Conservation (phyloP, 2,329 filamentous ascomycete species). For the Ophiostoma quercus region DNA sequence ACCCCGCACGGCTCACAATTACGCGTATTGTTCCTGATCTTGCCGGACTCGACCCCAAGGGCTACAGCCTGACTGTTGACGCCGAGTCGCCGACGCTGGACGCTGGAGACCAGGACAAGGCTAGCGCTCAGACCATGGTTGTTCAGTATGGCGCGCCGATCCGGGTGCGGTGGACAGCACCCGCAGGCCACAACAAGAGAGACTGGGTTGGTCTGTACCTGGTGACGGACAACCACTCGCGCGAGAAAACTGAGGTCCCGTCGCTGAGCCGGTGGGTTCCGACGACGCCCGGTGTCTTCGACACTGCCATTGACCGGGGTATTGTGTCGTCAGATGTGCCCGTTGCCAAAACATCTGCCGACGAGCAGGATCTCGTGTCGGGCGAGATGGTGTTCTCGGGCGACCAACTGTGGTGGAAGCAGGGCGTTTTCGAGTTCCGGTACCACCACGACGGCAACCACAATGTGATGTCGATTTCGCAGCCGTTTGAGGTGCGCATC, state of each 20-base stretch:
- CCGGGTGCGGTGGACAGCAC: slow-evolving; percentile 83
- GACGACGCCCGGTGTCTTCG: slow-evolving; percentile 69
- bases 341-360: slow-evolving; percentile 33
- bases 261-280: slow-evolving; percentile 88
- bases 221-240: slow-evolving; percentile 86
- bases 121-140: slow-evolving; percentile 53
- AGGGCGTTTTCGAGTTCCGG: slow-evolving; percentile 92
- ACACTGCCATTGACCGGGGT: slow-evolving; percentile 68
- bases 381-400: slow-evolving; percentile 85
- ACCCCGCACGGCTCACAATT: slow-evolving; percentile 79
- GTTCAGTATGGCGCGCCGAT: slow-evolving; percentile 90
- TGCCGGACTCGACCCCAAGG: slow-evolving; percentile 69
- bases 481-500: slow-evolving; percentile 87
- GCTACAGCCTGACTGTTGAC: slow-evolving; percentile 72
- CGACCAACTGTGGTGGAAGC: slow-evolving; percentile 96
- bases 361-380: slow-evolving; percentile 56
- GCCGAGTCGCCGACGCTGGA: slow-evolving; percentile 43
- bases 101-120: not conserved
- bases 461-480: slow-evolving; percentile 87
- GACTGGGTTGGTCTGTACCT: slow-evolving; percentile 97
- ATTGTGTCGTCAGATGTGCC: slow-evolving; percentile 65
- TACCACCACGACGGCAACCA: slow-evolving; percentile 94
- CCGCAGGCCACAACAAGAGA: slow-evolving; percentile 76
- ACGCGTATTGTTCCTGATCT: slow-evolving; percentile 74
- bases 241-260: slow-evolving; percentile 75